Conservation (phyloP, 106 monocot species). For the Amphibolis antarctica region DNA sequence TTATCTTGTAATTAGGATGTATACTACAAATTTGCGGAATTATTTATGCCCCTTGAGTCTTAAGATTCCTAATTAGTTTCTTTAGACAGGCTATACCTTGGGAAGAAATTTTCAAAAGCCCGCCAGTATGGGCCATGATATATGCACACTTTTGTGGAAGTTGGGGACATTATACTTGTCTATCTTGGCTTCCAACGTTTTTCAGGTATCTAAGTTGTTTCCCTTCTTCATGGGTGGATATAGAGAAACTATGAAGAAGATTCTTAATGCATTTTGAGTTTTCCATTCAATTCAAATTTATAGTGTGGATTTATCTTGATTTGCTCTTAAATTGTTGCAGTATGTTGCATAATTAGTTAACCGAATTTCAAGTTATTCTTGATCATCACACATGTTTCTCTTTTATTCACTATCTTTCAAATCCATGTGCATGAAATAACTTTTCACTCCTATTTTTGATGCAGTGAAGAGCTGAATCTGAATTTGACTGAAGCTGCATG, state of each 20-base stretch:
- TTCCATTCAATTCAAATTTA: too few species aligned
- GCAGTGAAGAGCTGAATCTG: slow-evolving; percentile 90
- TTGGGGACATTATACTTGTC: slow-evolving; percentile 97
- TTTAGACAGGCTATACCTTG: slow-evolving; percentile 68
- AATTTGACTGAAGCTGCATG: slow-evolving; percentile 98
- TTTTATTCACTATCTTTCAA: too few species aligned
- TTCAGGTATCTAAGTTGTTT: slow-evolving; percentile 51
- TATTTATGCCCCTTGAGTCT: background rate
- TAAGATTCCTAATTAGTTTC: slow-evolving; percentile 1
- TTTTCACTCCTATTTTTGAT: background rate
- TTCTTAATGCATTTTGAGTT: too few species aligned
- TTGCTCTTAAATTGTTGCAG: too few species aligned
- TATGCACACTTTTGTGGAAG: slow-evolving; percentile 99
- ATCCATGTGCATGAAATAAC: background rate
- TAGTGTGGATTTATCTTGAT: too few species aligned
- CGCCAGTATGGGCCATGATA: slow-evolving; percentile 96
- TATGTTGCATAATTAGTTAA: too few species aligned
- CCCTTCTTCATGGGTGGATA: too few species aligned
- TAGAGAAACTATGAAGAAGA: too few species aligned
- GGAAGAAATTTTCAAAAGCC: slow-evolving; percentile 76
- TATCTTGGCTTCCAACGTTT: slow-evolving; percentile 95
- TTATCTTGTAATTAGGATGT: background rate
- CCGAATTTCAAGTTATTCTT: too few species aligned
- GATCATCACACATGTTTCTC: too few species aligned
- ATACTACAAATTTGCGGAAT: too few species aligned